A percentile compares a stretch with the other conserved stretches of the same genome.
These are phyloP conservation scores for Chrysanthemum seticuspe DNA, from an alignment of 129 eudicot species.

Conservation along the genomic window DNA sequence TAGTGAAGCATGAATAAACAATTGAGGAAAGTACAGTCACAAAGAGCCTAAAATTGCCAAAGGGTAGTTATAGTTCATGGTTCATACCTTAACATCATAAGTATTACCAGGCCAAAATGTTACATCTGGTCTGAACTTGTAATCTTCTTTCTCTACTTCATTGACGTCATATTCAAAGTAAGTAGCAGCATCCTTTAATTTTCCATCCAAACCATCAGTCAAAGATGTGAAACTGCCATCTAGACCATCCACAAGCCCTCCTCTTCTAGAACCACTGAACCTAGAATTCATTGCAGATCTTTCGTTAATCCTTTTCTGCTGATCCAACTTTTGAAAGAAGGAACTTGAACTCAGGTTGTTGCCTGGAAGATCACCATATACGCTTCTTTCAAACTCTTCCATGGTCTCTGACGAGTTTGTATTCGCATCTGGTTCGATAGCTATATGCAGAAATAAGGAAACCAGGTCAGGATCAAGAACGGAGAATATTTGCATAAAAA, in stretches of 20 bases:
- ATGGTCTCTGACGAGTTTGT: conserved; percentile 38
- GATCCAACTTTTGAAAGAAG: conserved; percentile 48
- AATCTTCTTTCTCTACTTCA: conserved; percentile 53
- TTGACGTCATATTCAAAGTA: conserved; percentile 49
- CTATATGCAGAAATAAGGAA: conserved; percentile 30
- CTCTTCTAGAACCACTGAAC: conserved; percentile 25
- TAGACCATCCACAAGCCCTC: conserved; percentile 42
- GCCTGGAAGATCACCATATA: conserved; percentile 29
- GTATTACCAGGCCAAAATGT: conserved; percentile 46
- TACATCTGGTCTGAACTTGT: conserved; percentile 62
- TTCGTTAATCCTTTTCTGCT: conserved; percentile 28
- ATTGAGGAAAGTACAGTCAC: not conserved
- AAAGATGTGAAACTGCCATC: conserved; percentile 47
- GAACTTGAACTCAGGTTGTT: conserved; percentile 23
- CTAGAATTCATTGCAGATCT: conserved; percentile 27
- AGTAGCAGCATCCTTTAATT: conserved; percentile 53
- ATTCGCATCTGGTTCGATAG: conserved; percentile 17
- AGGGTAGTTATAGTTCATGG: not conserved
- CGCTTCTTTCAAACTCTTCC: conserved; percentile 42
- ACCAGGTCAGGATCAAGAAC: conserved; percentile 1
- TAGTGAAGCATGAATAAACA: not conserved
- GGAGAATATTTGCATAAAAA: not conserved
- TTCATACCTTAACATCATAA: conserved; percentile 58
- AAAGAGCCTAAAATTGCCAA: not conserved
- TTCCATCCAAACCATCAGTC: conserved; percentile 60